Base-by-base conservation (phyloP, 768 basidiomycete genomes). In the Auriscalpium orientale region DNA sequence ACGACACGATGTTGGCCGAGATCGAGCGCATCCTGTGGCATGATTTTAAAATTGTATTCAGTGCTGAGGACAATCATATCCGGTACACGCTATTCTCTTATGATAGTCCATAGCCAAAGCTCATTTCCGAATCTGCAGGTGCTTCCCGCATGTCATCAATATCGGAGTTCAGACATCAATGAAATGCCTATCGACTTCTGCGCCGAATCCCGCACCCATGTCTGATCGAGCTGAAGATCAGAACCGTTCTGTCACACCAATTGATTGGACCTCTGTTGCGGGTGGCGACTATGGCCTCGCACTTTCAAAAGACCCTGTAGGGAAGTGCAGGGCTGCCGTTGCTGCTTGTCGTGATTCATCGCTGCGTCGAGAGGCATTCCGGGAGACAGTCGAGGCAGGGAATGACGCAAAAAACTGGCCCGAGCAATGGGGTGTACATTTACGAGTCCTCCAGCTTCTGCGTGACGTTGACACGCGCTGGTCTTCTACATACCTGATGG, bases 401-500 rank as follows among this genome's bases (percentile, higher is more conserved):
- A 28, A 28, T 5, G 2, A 2, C 2, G 22, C 22, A 2, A 28
- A 28, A 5, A 5, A 28, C 22, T 28, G 22, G 11, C 49, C 33
- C 5, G 7, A 21, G 46, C 46, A 47, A 22, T 47, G 49, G 28
- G 6, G 9, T 15, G 12, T 15, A 54, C 48, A 13, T 28, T 10
- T 51, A 13, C 16, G 47, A 28, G 43, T 46, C 34, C 20, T 47
- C 18, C 46, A 58, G 20, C 58, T 65, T 3, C 45, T 66, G n/a
- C 54, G 22, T 6, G 64, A 66, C 54, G 58, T 61, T 21, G 57
- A 58, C 28, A 63, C 63, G 2, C 54, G 67, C 2, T 68, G 67
- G 67, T 68, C 64, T 12, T 60, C 66, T 38, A 65, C 59, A 3
- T 58, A 56, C 22, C 37, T 61, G 8, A 65, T 66, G 62, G 59